Base-by-base conservation (phyloP, 1,139 yeast species). In the Sugiyamaella japonica region DNA sequence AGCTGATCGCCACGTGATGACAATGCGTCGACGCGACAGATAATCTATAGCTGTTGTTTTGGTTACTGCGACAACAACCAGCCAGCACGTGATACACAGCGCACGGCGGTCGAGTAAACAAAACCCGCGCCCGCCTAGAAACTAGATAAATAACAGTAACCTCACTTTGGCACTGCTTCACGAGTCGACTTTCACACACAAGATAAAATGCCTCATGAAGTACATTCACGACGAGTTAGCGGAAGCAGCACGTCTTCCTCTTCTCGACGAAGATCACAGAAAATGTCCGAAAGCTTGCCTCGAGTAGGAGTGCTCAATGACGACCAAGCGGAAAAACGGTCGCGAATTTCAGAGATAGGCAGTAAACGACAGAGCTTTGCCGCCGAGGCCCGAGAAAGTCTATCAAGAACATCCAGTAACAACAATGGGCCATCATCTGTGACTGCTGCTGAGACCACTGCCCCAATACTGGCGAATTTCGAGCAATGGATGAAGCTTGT, bases 401-500 rank as follows among this genome's bases (percentile, higher is more conserved):
- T 58, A 25, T 61, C 55, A 16, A 53, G 52, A 50, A 32, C 43
- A 32, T 38, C 40, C 10, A 25, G 32, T 42, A 16, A 32, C 34
- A 25, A 31, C 10, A 5, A 37, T 12, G 42, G 20, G 8, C 48
- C 34, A 29, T 29, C 34, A 12, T 45, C 49, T 31, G 46, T 37
- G 40, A 28, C 39, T 17, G 48, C 54, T 39, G 51, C 43, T 31
- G 51, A 48, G 39, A 47, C 47, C 31, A 50, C 43, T 37, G 57
- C 64, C 7, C 75, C 80, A 63, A 61, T 70, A 6, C 60, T 73
- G 56, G 86, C 85, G 8, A 89, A 89, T 64, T 89, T 89, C 69
- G 96, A 90, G 66, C 93, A 88, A 71, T 87, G 95, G 90, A 87
- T 89, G 77, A 86, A 84, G 67, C 77, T 87, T 72, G 89, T 95